Evolutionary conservation across 108 stramenopile species (phyloP).

Genomic region (Cyclotella cryptica): DNA sequence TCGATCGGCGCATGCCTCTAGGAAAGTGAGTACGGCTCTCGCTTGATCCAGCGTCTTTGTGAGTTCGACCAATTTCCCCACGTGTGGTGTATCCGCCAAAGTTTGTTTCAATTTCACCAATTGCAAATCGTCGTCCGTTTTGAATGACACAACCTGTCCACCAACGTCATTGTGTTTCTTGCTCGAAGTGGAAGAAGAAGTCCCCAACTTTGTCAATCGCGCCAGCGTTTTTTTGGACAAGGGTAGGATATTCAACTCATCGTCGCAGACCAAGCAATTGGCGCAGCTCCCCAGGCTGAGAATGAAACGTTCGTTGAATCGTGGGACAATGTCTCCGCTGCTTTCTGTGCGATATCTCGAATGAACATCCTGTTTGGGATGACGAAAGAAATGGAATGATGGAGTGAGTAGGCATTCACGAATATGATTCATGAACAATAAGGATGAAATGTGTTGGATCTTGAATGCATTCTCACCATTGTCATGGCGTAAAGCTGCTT

Average conservation of each 20-base stretch:
- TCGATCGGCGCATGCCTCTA: constrained; percentile 94
- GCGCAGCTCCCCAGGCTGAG: constrained; percentile 89
- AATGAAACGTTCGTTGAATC: constrained; percentile 99
- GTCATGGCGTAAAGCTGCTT: constrained; percentile 97
- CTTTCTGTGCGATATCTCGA: constrained; percentile 94
- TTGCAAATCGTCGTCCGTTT: constrained; percentile 76
- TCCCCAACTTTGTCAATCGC: constrained; percentile 46
- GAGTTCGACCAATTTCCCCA: constrained; percentile 91
- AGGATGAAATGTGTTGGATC: too few relatives aligned
- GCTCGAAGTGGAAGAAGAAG: not conserved
- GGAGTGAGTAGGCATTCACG: too few relatives aligned
- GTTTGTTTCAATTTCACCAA: constrained; percentile 88
- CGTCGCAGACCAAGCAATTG: constrained; percentile 96
- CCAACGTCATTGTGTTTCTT: constrained; percentile 13
- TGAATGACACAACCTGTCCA: constrained; percentile 62
- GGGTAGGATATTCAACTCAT: constrained; percentile 98
- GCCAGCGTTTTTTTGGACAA: constrained; percentile 71
- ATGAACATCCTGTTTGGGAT: too few relatives aligned
- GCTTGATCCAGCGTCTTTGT: constrained; percentile 98
- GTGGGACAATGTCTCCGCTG: constrained; percentile 86
- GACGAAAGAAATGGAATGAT: too few relatives aligned
- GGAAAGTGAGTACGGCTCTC: constrained; percentile 89
- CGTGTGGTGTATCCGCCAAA: constrained; percentile 91
- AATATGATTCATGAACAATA: too few relatives aligned
- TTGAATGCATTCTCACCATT: too few relatives aligned